Percentiles rank a stretch among this genome's conserved stretches.
These are phyloP conservation scores for Tetrapisispora nanseiensis DNA, from an alignment of 805 yeast genomes.

Conservation along the genomic window DNA sequence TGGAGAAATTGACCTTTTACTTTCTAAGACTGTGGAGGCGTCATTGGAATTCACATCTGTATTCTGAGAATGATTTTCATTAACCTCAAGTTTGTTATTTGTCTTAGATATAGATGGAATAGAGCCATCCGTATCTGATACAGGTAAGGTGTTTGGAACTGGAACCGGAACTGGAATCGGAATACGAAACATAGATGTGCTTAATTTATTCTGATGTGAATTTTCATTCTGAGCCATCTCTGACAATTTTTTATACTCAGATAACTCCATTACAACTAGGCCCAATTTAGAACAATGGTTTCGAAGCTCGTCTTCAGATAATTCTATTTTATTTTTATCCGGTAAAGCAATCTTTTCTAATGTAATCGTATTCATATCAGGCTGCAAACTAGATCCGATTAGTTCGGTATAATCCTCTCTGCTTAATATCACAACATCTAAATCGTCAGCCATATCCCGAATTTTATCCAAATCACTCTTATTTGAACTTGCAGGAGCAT, in stretches of 20 bases:
- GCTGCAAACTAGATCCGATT: not conserved
- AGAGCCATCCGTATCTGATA: not conserved
- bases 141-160: not conserved
- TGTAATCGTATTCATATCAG: not conserved
- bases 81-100: not conserved
- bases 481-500: not conserved
- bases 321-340: not conserved
- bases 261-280: conserved; percentile 20
- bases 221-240: not conserved
- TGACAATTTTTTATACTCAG: conserved; percentile 1
- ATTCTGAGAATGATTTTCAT: not conserved
- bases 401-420: conserved; percentile 2
- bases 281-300: conserved; percentile 13
- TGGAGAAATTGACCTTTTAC: not conserved
- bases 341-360: not conserved
- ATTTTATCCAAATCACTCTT: not conserved
- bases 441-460: not conserved
- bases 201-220: not conserved
- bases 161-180: not conserved
- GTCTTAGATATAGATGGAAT: too few relatives aligned
- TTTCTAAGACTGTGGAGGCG: too few relatives aligned
- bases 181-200: too few relatives aligned
- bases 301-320: conserved; percentile 4
- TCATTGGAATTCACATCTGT: not conserved
- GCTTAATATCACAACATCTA: not conserved